phyloP scores from a whole-genome alignment of 2,329 filamentous ascomycete genomes.

The Calonectria crousiana region DNA sequence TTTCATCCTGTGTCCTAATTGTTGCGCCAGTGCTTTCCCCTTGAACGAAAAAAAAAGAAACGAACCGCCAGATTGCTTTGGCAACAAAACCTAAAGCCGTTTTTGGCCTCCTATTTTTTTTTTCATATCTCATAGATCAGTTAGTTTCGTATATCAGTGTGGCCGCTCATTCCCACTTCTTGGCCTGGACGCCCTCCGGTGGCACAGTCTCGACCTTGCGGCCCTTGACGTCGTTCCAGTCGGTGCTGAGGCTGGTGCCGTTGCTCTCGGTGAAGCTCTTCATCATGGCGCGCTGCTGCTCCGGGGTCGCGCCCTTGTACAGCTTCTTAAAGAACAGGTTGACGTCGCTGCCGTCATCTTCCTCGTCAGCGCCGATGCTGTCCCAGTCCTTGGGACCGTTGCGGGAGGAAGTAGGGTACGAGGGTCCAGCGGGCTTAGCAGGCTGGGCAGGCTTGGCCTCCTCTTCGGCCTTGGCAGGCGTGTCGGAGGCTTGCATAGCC shows the following conservation, averaged over 20 bases:
- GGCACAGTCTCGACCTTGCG: slow-evolving; percentile 79
- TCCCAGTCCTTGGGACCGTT: slow-evolving; percentile 94
- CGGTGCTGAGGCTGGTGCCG: slow-evolving; percentile 91
- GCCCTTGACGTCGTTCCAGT: slow-evolving; percentile 85
- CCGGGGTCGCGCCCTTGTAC: slow-evolving; percentile 80
- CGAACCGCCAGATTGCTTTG: slow-evolving; percentile 20
- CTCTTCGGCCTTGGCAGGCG: slow-evolving; percentile 4
- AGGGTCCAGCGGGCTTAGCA: slow-evolving; percentile 54
- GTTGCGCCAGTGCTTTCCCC: slow-evolving; percentile 32
- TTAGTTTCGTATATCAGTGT: neutral
- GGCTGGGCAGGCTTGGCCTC: slow-evolving; percentile 15
- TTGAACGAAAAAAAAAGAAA: slow-evolving; percentile 15
- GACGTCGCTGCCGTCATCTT: slow-evolving; percentile 72
- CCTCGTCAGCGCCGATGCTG: slow-evolving; percentile 69
- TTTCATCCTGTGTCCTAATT: slow-evolving; percentile 18
- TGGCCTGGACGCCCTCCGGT: slow-evolving; percentile 82
- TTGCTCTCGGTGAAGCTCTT: slow-evolving; percentile 97
- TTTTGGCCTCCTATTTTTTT: neutral
- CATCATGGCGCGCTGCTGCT: slow-evolving; percentile 94
- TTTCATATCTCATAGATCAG: neutral
- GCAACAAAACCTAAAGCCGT: neutral
- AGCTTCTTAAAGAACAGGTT: slow-evolving; percentile 92
- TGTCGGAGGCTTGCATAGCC: slow-evolving; percentile 30
- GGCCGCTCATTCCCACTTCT: slow-evolving; percentile 69
- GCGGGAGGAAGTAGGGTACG: slow-evolving; percentile 89